Evolutionary conservation across 1,284 basidiomycete species (phyloP), one percentile per base, ranked within the genome.

Genomic region (Termitomyces sp.): DNA sequence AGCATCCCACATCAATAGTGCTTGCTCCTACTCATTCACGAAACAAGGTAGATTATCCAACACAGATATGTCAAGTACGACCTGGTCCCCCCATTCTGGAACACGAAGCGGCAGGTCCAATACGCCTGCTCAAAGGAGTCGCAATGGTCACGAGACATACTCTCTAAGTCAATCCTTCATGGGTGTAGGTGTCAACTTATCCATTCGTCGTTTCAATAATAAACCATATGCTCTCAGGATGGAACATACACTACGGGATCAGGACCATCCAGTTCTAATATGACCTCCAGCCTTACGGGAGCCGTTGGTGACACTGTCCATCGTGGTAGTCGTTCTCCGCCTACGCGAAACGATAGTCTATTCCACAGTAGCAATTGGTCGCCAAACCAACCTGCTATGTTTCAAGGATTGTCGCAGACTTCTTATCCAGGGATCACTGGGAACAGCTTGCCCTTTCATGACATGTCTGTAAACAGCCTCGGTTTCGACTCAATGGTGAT

Each of bases 211-310:
- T 54, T 50, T 7, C 16, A 28, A 11, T 18, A 6, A 37, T 18
- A 8, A 6, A 16, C 10, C 3, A n/a, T 34, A 34, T 34, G 13
- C n/a, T 18, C 34, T n/a, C n/a, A 53, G 52, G 52, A 53, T 26
- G 52, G 41, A 44, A 1, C 24, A 34, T 53, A 53, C 35, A 34
- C 21, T 14, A 51, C 64, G 41, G 56, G 66, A 55, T 60, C 66
- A 31, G 65, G 66, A 51, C 67, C 74, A 13, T 70, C 73, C n/a
- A 65, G 59, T 42, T 72, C 78, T 18, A 66, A 60, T 55, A 66
- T 73, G 24, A 71, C 76, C 31, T 85, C 85, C 16, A 84, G 79
- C 61, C 68, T 88, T 52, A 79, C 76, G 16, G 81, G 81, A 53
- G 83, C 84, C 21, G 78, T 86, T 66, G 81, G 80, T 49, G 79